Evolutionary conservation across 495 filamentous ascomycete species (phyloP).

Genomic region (Trichoderma virens): DNA sequence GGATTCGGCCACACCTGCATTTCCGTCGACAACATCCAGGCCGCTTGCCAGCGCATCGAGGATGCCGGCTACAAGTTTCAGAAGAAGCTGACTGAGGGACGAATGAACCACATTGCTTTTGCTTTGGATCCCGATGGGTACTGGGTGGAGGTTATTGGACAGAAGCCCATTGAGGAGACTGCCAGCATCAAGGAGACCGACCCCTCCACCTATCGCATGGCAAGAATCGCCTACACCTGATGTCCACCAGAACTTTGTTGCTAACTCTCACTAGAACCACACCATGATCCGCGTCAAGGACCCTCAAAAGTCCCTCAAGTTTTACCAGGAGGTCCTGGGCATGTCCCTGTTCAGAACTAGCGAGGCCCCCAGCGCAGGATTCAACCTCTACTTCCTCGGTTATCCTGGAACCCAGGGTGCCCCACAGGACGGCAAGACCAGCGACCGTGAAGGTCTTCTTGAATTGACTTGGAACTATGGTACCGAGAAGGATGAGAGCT

Average conservation of each 20-base stretch:
- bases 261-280: constrained; percentile 59
- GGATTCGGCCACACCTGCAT: constrained; percentile 91
- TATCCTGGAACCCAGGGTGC: constrained; percentile 51
- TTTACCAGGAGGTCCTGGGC: constrained; percentile 85
- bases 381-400: constrained; percentile 90
- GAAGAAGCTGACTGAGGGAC: constrained; percentile 84
- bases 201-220: constrained; percentile 35
- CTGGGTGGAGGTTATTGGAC: constrained; percentile 69
- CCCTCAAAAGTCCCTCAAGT: constrained; percentile 70
- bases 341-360: constrained; percentile 70
- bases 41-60: constrained; percentile 78
- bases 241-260: background rate
- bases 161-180: constrained; percentile 32
- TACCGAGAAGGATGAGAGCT: constrained; percentile 78
- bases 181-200: constrained; percentile 31
- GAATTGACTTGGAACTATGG: constrained; percentile 97
- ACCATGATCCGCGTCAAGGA: constrained; percentile 97
- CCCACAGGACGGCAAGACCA: constrained; percentile 43
- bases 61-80: constrained; percentile 88
- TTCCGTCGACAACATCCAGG: constrained; percentile 83
- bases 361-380: constrained; percentile 62
- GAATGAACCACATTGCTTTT: constrained; percentile 86
- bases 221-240: constrained; percentile 16
- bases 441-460: constrained; percentile 71
- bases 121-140: constrained; percentile 90